These are phyloP conservation scores for Periconia digitata DNA, from an alignment of 2,329 filamentous ascomycete species.

Conservation along the genomic window DNA sequence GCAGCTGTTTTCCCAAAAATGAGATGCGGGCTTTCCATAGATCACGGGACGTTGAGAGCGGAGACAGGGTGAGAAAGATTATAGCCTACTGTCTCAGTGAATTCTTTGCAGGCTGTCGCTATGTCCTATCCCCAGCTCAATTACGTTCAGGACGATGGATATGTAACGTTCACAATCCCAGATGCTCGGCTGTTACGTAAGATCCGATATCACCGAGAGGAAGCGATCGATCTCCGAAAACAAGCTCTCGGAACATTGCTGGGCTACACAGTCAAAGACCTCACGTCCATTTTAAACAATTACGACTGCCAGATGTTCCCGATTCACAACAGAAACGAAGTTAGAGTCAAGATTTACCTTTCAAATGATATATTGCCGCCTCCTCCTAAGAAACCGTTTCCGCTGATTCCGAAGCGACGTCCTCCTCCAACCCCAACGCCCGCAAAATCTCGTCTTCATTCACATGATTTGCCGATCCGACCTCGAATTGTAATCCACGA, in stretches of 20 bases:
- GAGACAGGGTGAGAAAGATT: background rate
- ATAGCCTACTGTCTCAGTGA: background rate
- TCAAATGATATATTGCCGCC: background rate
- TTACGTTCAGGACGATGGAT: conserved; percentile 1
- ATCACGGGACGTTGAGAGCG: no score
- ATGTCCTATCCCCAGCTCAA: conserved; percentile 7
- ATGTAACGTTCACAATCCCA: conserved; percentile 3
- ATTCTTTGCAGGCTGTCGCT: background rate
- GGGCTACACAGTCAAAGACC: background rate
- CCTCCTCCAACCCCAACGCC: background rate
- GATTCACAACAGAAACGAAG: background rate
- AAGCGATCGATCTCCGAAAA: background rate
- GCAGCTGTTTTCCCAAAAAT: no score
- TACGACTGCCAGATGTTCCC: background rate
- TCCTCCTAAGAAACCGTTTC: background rate
- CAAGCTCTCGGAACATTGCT: background rate
- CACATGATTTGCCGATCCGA: background rate
- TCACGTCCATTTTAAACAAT: background rate
- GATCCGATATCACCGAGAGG: background rate
- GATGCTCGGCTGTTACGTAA: conserved; percentile 3
- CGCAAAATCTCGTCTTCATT: background rate
- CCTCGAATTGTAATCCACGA: background rate
- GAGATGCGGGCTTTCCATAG: no score
- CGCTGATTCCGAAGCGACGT: background rate
- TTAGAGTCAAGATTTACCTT: conserved; percentile 1